These are phyloP conservation scores for Yamadazyma triangularis DNA, from an alignment of 1,139 yeast species.

Conservation along the genomic window DNA sequence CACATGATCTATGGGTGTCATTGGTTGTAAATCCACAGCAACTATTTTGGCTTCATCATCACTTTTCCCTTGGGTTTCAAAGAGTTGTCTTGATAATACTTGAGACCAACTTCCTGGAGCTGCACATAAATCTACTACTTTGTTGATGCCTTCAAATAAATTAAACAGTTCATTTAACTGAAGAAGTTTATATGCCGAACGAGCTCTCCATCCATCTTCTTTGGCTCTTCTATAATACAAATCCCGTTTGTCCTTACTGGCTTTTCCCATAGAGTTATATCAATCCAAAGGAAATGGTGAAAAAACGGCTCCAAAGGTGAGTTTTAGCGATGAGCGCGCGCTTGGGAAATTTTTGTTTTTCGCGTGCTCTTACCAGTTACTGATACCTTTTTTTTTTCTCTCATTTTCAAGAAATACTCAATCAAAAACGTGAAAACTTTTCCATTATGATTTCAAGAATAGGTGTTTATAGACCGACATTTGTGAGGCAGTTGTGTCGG, in stretches of 20 bases:
- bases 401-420: too few relatives aligned
- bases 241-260: constrained; percentile 93
- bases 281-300: too few relatives aligned
- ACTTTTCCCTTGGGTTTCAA: constrained; percentile 29
- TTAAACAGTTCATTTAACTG: constrained; percentile 89
- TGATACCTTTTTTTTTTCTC: too few relatives aligned
- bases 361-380: too few relatives aligned
- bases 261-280: constrained; percentile 82
- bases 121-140: constrained; percentile 96
- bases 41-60: constrained; percentile 62
- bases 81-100: constrained; percentile 73
- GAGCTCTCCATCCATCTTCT: constrained; percentile 96
- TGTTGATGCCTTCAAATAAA: constrained; percentile 62
- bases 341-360: too few relatives aligned
- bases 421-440: too few relatives aligned
- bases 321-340: too few relatives aligned
- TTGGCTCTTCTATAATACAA: constrained; percentile 87
- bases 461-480: too few relatives aligned
- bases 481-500: too few relatives aligned
- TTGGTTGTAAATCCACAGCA: constrained; percentile 94
- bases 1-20: constrained; percentile 90
- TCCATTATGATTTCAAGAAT: too few relatives aligned
- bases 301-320: too few relatives aligned
- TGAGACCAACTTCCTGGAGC: constrained; percentile 99
- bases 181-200: constrained; percentile 89